Base-by-base conservation (phyloP, 2,329 filamentous ascomycete species). In the Tolypocladium nubicola region DNA sequence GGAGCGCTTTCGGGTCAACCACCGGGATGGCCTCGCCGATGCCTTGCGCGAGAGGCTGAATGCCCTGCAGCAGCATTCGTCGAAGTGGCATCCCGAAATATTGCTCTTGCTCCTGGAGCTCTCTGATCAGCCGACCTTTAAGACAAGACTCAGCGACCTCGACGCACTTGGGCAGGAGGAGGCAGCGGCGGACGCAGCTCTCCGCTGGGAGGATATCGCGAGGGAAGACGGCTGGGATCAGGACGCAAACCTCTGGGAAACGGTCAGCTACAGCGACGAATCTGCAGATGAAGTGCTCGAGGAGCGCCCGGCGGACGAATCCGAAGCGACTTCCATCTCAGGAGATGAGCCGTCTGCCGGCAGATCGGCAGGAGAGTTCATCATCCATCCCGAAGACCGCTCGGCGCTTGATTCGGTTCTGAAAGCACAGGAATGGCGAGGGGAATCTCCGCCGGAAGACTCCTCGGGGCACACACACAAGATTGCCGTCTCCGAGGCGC, bases 1-100 rank as follows among this genome's bases (percentile, higher is more conserved):
- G 63, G 94, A 97, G 73, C 91, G 93, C 64, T 94, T 97, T 64
- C 82, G 85, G 38, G 80, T 97, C 56, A 79, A 90, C 53, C 86
- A 88, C 66, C 84, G 89, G 60, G 92, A 97, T 64, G 84, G 83
- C 43, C 75, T 97, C 33, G 90, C 90, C 14, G 85, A 92, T 57
- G 84, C 87, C 58, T 72, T 97, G 45, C 74, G 78, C 8, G 67
- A 75, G 55, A 60, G 88, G 40, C 70, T 90, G 16, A 73, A 79
- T 43, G 81, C 85, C 59, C 71, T 96, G 23, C 74, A 79, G 13
- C 66, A 72, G 59, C 54, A 75, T 72, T 40, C 79, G 11, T 67
- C 79, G 49, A 85, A 84, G 71, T 93, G 84, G 81, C 83, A 84
- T 7, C 91, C 92, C 0, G 94, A 97, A 64, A 78, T 89, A 16